These are phyloP conservation scores for Magnusiomyces tetraspermus DNA, from an alignment of 1,139 yeast species.

Conservation along the genomic window DNA sequence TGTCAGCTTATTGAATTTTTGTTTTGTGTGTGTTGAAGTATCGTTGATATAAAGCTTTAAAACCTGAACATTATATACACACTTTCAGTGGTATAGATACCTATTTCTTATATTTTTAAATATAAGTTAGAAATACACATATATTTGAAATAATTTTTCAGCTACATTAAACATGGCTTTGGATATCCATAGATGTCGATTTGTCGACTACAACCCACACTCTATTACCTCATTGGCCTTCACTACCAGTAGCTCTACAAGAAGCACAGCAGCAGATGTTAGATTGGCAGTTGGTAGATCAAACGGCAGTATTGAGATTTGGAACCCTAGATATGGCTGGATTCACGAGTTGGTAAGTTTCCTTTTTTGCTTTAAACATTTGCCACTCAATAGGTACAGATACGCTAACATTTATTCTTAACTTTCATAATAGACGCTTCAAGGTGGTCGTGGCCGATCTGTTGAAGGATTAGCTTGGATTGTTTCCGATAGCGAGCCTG, in stretches of 20 bases:
- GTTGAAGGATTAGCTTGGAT: slow-evolving; percentile 89
- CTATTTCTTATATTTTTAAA: not conserved
- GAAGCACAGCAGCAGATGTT: slow-evolving; percentile 48
- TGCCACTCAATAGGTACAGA: not conserved
- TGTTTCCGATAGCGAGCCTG: slow-evolving; percentile 32
- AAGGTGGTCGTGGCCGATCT: slow-evolving; percentile 74
- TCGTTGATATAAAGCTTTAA: no score
- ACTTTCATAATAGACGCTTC: slow-evolving; percentile 37
- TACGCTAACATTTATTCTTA: not conserved
- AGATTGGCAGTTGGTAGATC: slow-evolving; percentile 87
- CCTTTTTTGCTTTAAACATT: no score
- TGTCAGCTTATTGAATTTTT: no score
- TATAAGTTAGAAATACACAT: no score
- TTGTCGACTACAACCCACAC: slow-evolving; percentile 83
- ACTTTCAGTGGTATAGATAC: not conserved
- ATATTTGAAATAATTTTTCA: no score
- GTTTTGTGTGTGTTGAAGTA: no score
- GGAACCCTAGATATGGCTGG: slow-evolving; percentile 75
- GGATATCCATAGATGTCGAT: slow-evolving; percentile 87
- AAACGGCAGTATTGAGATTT: slow-evolving; percentile 91
- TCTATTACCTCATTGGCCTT: slow-evolving; percentile 77
- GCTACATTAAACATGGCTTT: slow-evolving; percentile 25
- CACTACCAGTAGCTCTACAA: slow-evolving; percentile 51
- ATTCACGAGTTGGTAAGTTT: slow-evolving; percentile 35
- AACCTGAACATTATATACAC: no score